phyloP scores from a whole-genome alignment of 78 protist genomes.

The Dictyostelium discoideum region DNA sequence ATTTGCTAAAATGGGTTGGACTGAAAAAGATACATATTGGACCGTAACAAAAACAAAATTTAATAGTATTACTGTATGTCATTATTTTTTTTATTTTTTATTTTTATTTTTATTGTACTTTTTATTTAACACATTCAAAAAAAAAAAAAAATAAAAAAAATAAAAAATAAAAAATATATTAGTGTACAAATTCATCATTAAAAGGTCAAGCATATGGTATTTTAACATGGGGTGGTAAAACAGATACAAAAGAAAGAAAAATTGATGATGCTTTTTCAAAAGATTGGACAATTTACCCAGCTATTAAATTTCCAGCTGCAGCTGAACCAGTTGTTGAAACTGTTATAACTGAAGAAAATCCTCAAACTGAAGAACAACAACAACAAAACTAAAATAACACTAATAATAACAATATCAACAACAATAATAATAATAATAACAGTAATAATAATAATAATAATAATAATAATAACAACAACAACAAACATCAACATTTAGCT shows the following conservation, averaged over 20 bases:
- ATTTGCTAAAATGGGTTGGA: conserved; percentile 52
- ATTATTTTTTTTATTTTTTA: neutral
- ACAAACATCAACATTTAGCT: neutral
- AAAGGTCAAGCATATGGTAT: conserved; percentile 57
- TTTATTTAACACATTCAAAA: neutral
- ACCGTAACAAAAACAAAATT: conserved; percentile 58
- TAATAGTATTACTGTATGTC: conserved; percentile 20
- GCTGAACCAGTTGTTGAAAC: neutral
- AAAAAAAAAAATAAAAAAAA: neutral
- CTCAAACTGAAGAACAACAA: neutral
- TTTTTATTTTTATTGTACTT: neutral
- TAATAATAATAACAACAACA: no score
- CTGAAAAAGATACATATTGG: conserved; percentile 52
- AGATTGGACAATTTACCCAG: conserved; percentile 56
- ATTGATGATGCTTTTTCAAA: conserved; percentile 15
- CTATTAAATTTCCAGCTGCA: neutral
- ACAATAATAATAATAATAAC: no score
- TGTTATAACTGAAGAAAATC: neutral
- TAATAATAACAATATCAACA: neutral
- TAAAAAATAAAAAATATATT: neutral
- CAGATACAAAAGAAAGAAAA: neutral
- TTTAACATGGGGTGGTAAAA: conserved; percentile 68
- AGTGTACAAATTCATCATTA: conserved; percentile 1
- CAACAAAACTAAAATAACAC: neutral
- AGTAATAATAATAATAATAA: no score